A percentile compares a stretch with the other conserved stretches of the same genome.
These are phyloP conservation scores for Ogataea angusta DNA, from an alignment of 805 yeast species.

Conservation along the genomic window DNA sequence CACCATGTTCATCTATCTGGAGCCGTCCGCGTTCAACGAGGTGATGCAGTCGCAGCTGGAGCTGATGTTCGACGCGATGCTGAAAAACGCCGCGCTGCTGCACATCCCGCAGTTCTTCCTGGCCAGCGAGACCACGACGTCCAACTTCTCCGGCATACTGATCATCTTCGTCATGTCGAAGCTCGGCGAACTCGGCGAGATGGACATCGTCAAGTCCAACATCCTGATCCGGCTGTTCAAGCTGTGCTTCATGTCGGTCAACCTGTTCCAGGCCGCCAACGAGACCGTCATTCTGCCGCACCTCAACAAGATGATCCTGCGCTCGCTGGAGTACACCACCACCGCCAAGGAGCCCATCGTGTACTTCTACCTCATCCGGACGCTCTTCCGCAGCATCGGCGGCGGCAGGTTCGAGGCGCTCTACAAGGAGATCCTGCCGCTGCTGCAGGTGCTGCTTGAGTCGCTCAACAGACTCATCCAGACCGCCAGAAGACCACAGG, in stretches of 20 bases:
- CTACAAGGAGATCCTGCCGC: slow-evolving; percentile 89
- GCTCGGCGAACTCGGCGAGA: slow-evolving; percentile 74
- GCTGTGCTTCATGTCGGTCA: slow-evolving; percentile 93
- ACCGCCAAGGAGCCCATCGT: slow-evolving; percentile 88
- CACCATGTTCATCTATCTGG: slow-evolving; percentile 88
- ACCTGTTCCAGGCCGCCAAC: slow-evolving; percentile 80
- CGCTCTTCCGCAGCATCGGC: slow-evolving; percentile 89
- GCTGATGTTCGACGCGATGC: slow-evolving; percentile 71
- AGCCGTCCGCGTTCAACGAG: slow-evolving; percentile 93
- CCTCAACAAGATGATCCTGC: slow-evolving; percentile 74
- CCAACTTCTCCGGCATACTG: slow-evolving; percentile 83
- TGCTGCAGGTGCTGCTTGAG: slow-evolving; percentile 81
- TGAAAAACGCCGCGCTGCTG: slow-evolving; percentile 77
- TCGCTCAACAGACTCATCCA: slow-evolving; percentile 78
- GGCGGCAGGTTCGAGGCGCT: slow-evolving; percentile 94
- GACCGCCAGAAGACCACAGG: slow-evolving; percentile 83
- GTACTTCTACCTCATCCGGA: slow-evolving; percentile 82
- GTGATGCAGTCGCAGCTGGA: slow-evolving; percentile 79
- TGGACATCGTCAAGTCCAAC: slow-evolving; percentile 72
- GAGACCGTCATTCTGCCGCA: slow-evolving; percentile 89
- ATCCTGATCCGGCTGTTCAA: slow-evolving; percentile 84
- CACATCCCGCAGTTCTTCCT: slow-evolving; percentile 92
- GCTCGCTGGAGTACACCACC: slow-evolving; percentile 74
- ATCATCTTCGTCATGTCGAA: slow-evolving; percentile 72
- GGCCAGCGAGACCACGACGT: slow-evolving; percentile 91